Percentiles rank a stretch among this genome's conserved stretches.
These are phyloP conservation scores for Porogramme epimiltina DNA, from an alignment of 1,284 basidiomycete genomes.

Conservation along the genomic window DNA sequence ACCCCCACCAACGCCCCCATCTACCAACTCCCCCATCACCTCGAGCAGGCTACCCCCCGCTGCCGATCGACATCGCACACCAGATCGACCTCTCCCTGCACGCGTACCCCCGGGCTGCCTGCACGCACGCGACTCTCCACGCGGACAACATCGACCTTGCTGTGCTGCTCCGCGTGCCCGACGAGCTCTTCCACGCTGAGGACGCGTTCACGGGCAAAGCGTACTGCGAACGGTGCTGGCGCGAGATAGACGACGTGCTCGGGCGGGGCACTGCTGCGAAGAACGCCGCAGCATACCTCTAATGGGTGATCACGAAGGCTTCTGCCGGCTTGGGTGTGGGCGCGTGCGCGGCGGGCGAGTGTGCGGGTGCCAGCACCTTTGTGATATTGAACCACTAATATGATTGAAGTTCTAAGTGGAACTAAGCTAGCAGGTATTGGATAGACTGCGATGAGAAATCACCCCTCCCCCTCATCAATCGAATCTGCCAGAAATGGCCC, in stretches of 20 bases:
- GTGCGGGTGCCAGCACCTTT: not conserved
- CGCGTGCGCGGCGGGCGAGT: not conserved
- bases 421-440: too few species aligned
- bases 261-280: constrained; percentile 25
- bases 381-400: too few species aligned
- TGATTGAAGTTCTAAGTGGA: too few species aligned
- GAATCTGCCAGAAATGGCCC: too few species aligned
- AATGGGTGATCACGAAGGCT: constrained; percentile 35
- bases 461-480: too few species aligned
- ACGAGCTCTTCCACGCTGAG: constrained; percentile 67
- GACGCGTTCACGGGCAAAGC: constrained; percentile 52
- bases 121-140: constrained; percentile 43
- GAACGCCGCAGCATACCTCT: constrained; percentile 36
- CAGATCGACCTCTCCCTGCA: constrained; percentile 48
- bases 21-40: too few species aligned
- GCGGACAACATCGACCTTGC: constrained; percentile 67
- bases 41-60: not conserved
- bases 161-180: constrained; percentile 57
- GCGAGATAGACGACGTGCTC: constrained; percentile 27
- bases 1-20: constrained; percentile 4
- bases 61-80: constrained; percentile 9
- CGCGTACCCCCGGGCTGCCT: constrained; percentile 42
- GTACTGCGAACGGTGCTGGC: constrained; percentile 38
- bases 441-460: too few species aligned
- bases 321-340: constrained; percentile 9